Base-by-base conservation (phyloP, 768 basidiomycete genomes). In the Collybia sordida region DNA sequence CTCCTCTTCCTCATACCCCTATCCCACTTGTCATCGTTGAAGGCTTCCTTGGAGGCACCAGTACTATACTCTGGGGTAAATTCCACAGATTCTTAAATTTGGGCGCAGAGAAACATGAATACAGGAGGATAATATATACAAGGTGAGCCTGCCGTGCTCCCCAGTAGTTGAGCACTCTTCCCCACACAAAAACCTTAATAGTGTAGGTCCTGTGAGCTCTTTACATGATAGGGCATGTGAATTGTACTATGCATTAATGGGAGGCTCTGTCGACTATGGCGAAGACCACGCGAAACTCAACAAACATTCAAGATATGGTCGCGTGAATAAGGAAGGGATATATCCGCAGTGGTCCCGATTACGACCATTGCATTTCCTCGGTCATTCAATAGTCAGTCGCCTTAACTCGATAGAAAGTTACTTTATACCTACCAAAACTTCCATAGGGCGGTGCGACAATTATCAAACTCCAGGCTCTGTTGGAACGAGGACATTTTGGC, bases 181-280 rank as follows among this genome's bases (percentile, higher is more conserved):
- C 39, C 35, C 24, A 39, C 8, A n/a, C 15, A 24, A 39, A 7
- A 52, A 15, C 6, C 51, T 21, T 36, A 4, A 40, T 15, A 80
- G 78, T 42, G 71, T 77, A 4, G 79, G 79, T 1, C 75, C 78
- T 22, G 75, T 77, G 28, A 78, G 78, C 59, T 79, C 77, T 1
- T 52, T 81, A 40, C 78, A 80, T 48, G 79, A 81, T 54, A 58
- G 79, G 36, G 79, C 78, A 12, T 80, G 79, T 57, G 78, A 80
- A 54, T 59, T 78, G 8, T 80, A 71, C 61, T 78, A 77, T 54
- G 62, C 68, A 6, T 53, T 81, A 9, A 51, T 64, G 19, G 80
- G 80, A 6, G 78, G 78, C 3, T 73, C 62, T 48, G 76, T 80
- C 9, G 78, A 80, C 54, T 80, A 81, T 50, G 78, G 78, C 3